Evolutionary conservation across 192 early-diverging fungal genomes (phyloP).

Genomic region (Coemansia furcata): DNA sequence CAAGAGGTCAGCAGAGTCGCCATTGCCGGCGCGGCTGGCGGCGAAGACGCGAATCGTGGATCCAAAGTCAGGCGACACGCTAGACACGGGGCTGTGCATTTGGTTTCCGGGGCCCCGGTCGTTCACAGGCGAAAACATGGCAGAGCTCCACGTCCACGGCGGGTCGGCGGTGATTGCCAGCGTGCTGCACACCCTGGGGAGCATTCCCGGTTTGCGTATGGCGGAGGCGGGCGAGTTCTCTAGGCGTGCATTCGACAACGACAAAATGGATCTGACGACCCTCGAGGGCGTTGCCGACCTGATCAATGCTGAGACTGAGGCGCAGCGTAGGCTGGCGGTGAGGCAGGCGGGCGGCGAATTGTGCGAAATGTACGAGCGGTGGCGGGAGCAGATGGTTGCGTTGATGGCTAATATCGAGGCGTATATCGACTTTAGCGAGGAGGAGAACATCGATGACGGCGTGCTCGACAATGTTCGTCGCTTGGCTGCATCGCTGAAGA

Average conservation of each 20-base stretch:
- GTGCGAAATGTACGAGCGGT: conserved; percentile 58
- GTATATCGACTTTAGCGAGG: conserved; percentile 76
- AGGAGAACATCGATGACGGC: conserved; percentile 75
- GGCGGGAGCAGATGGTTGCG: conserved; percentile 60
- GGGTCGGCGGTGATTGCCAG: conserved; percentile 65
- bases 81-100: conserved; percentile 58
- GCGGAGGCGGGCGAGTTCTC: conserved; percentile 78
- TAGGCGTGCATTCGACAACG: conserved; percentile 69
- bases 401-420: conserved; percentile 67
- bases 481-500: conserved; percentile 1
- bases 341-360: conserved; percentile 71
- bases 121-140: conserved; percentile 75
- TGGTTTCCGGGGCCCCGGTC: conserved; percentile 55
- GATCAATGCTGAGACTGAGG: conserved; percentile 77
- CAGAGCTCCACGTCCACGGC: conserved; percentile 75
- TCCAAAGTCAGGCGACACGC: conserved; percentile 33
- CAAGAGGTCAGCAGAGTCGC: not conserved
- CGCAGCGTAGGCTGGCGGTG: conserved; percentile 64
- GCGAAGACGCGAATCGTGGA: conserved; percentile 16
- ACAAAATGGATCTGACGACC: conserved; percentile 70
- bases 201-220: conserved; percentile 54
- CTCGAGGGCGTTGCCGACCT: conserved; percentile 73
- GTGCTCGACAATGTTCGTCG: conserved; percentile 31
- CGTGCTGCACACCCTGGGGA: conserved; percentile 55
- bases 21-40: conserved; percentile 6